Percentiles rank a stretch among this genome's conserved stretches.
Evolutionary conservation across 495 filamentous ascomycete species (phyloP).

Genomic region (Aspergillus steynii): DNA sequence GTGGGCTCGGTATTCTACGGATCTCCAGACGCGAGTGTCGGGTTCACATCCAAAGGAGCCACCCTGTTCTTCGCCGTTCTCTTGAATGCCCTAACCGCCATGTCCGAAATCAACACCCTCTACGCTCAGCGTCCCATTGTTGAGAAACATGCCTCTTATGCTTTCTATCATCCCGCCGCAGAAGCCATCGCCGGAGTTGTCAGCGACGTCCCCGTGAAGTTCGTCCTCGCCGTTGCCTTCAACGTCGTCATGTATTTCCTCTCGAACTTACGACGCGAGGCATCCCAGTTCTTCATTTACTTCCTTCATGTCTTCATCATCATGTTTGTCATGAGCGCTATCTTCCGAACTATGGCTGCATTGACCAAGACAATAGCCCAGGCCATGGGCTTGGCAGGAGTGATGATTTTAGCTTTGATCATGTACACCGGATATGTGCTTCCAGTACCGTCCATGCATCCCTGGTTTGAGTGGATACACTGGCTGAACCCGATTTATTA

Average conservation of each 20-base stretch:
- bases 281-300: constrained; percentile 56
- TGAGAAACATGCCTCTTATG: constrained; percentile 59
- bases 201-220: constrained; percentile 55
- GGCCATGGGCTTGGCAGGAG: constrained; percentile 44
- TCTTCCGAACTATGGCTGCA: constrained; percentile 48
- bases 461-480: constrained; percentile 49
- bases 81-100: constrained; percentile 49
- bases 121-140: constrained; percentile 59
- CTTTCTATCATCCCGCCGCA: constrained; percentile 59
- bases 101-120: constrained; percentile 56
- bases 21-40: constrained; percentile 55
- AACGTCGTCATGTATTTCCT: constrained; percentile 57
- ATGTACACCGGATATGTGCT: constrained; percentile 48
- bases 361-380: constrained; percentile 45
- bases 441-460: constrained; percentile 45
- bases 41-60: constrained; percentile 71
- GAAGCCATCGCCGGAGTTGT: constrained; percentile 57
- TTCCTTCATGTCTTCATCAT: constrained; percentile 51
- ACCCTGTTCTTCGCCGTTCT: constrained; percentile 86
- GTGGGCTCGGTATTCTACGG: constrained; percentile 84
- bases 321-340: constrained; percentile 54
- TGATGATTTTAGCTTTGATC: constrained; percentile 42
- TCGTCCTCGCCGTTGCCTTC: constrained; percentile 42
- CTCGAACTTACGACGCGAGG: constrained; percentile 41
- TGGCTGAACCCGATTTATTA: constrained; percentile 47